Evolutionary conservation across 1,139 yeast genomes (phyloP), one percentile per base, ranked within the genome.

Genomic region (Yamadazyma siamensis): DNA sequence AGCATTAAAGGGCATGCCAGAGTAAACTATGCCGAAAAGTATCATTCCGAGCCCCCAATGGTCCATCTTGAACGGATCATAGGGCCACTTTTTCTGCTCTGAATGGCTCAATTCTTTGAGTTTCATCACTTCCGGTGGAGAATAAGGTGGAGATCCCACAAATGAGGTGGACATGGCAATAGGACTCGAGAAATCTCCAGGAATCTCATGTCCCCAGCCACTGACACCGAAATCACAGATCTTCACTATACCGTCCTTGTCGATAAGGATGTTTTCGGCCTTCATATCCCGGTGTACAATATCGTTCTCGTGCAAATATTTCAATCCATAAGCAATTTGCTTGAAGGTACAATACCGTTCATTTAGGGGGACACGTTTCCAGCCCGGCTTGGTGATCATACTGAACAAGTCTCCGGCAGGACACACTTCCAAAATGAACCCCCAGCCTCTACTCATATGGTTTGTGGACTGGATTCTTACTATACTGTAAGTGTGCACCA

Each of bases 131-230:
- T 83, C 91, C 0, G 94, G 94, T 4, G 91, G 80, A 9, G 82
- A 75, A 50, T 81, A 83, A 3, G 91, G 91, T 4, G 91, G 87
- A 2, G 89, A 80, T 2, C 94, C 94, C 29, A 82, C 81, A 55
- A 71, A 71, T 3, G 74, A 52, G 11, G 65, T 56, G 11, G 73
- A 67, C 21, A 55, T 36, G 41, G 65, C 70, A 4, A 79, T 43
- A 3, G 73, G 71, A 15, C 76, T 62, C 1, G 58, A 44, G 13
- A 75, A 62, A 53, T 81, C 77, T 2, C 73, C 73, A 0, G 75
- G 75, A n/a, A 53, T 60, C 31, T 58, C 70, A 52, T 78, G 82
- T 14, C 79, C 84, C 54, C 68, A 75, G 32, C 74, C 80, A 35
- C 85, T 74, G 13, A 80, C 81, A 35, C 94, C 94, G 54, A 82